These are phyloP conservation scores for Sistotremastrum niveocremeum DNA, from an alignment of 768 basidiomycete species.

Conservation along the genomic window DNA sequence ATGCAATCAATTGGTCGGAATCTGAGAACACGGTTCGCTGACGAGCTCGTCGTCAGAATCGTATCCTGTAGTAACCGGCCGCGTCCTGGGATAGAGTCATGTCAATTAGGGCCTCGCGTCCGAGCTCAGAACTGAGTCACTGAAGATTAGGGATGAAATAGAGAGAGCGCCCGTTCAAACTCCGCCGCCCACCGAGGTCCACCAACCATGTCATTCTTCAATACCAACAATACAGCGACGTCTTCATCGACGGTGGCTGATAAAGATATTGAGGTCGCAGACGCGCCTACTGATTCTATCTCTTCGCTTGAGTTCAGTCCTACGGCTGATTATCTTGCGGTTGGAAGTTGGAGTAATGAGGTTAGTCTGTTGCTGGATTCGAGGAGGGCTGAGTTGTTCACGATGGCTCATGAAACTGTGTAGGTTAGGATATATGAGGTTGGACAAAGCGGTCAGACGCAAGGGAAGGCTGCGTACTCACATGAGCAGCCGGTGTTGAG, in stretches of 20 bases:
- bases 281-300: constrained; percentile 79
- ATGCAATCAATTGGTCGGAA: no score
- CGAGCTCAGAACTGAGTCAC: no score
- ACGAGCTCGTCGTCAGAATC: no score
- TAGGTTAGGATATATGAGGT: constrained; percentile 92
- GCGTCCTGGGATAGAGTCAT: no score
- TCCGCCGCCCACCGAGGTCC: background rate
- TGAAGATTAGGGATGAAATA: no score
- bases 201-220: constrained; percentile 30
- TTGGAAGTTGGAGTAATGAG: constrained; percentile 90
- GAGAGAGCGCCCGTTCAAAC: no score
- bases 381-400: background rate
- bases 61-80: no score
- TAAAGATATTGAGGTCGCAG: constrained; percentile 69
- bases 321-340: constrained; percentile 79
- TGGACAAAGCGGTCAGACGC: constrained; percentile 60
- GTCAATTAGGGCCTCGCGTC: no score
- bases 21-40: no score
- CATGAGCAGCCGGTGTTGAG: constrained; percentile 86
- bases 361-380: constrained; percentile 28
- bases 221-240: constrained; percentile 16
- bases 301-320: constrained; percentile 77
- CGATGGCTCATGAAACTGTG: background rate
- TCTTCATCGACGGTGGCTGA: constrained; percentile 32
- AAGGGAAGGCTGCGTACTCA: constrained; percentile 80